phyloP scores from a whole-genome alignment of 306 rosid species.

The Luffa acutangula region DNA sequence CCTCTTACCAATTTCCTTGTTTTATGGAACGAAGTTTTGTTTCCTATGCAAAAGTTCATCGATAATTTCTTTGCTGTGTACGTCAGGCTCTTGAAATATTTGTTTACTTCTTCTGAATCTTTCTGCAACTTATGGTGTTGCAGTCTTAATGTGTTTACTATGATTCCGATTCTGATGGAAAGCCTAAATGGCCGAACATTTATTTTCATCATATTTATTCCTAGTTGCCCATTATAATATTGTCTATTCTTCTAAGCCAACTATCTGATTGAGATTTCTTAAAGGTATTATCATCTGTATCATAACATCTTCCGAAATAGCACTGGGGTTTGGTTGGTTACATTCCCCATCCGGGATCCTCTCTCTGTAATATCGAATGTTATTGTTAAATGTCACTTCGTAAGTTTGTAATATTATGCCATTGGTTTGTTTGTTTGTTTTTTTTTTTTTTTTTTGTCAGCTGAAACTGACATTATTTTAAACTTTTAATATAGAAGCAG shows the following conservation, averaged over 20 bases:
- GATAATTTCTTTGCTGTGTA: not conserved
- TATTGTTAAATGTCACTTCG: not conserved
- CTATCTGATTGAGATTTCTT: not conserved
- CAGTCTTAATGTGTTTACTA: not conserved
- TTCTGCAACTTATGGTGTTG: not conserved
- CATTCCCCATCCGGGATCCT: not conserved
- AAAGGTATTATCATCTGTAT: not conserved
- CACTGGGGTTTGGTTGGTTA: not conserved
- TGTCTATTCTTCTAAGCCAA: not conserved
- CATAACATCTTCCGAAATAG: not conserved
- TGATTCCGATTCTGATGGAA: not conserved
- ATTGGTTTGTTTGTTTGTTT: not conserved
- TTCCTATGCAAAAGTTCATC: not conserved
- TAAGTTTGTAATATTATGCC: not conserved
- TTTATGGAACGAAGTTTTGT: not conserved
- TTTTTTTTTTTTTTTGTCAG: not conserved
- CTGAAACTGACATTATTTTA: not conserved
- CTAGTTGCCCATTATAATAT: not conserved
- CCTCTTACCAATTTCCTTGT: not conserved
- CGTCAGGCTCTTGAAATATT: not conserved
- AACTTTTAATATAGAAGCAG: not conserved
- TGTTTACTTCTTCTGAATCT: not conserved
- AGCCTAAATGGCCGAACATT: not conserved
- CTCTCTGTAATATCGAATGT: not conserved
- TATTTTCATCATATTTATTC: not conserved